phyloP scores from a whole-genome alignment of 176 grass and related monocot genomes.

The Ananas comosus region DNA sequence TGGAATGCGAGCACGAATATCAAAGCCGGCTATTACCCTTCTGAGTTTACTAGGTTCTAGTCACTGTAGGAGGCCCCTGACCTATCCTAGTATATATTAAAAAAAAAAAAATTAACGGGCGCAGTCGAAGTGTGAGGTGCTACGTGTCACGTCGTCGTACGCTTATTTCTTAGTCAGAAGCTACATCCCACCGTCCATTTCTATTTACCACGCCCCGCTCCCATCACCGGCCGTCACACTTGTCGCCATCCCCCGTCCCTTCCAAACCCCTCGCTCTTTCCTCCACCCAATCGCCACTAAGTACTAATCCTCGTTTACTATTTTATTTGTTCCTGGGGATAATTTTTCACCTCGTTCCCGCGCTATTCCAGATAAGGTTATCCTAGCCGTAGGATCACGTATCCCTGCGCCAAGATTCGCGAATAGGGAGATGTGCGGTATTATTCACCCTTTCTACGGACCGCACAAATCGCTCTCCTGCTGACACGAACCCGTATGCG shows the following conservation, averaged over 20 bases:
- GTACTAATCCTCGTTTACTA: too few species aligned
- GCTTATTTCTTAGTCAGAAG: not conserved
- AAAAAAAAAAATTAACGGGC: too few species aligned
- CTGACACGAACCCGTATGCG: not conserved
- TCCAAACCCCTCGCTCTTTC: too few species aligned
- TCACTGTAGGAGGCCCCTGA: not conserved
- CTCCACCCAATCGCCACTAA: too few species aligned
- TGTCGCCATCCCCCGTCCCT: too few species aligned
- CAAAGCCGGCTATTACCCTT: not conserved
- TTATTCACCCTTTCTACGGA: not conserved
- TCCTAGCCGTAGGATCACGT: conserved; percentile 4
- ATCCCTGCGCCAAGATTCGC: not conserved
- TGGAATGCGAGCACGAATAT: not conserved
- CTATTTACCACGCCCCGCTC: too few species aligned
- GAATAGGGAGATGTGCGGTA: not conserved
- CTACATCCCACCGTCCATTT: not conserved
- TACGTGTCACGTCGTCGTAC: not conserved
- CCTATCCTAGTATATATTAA: not conserved
- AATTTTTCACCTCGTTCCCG: not conserved
- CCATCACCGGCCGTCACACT: too few species aligned
- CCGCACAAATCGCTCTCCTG: not conserved
- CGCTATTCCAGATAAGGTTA: not conserved
- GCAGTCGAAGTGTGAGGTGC: not conserved
- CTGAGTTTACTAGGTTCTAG: not conserved
- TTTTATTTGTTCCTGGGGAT: not conserved